A percentile compares a stretch with the other conserved stretches of the same genome.
These are phyloP conservation scores for Usnea hakonensis DNA, from an alignment of 495 filamentous ascomycete genomes.

Conservation along the genomic window DNA sequence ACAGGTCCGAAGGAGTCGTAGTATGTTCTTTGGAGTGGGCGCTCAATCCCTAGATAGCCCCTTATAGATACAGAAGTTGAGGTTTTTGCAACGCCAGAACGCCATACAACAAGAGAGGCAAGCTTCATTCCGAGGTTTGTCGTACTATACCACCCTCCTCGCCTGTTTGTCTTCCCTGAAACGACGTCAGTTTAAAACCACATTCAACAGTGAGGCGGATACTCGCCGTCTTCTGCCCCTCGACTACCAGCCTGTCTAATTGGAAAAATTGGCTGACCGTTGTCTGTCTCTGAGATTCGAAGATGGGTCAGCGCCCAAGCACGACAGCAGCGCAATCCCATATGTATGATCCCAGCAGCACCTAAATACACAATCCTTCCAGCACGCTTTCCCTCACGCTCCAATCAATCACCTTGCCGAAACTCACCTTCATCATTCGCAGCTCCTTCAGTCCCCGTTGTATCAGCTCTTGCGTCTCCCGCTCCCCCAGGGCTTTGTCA, in stretches of 20 bases:
- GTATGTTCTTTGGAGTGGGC: background rate
- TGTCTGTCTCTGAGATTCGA: constrained; percentile 74
- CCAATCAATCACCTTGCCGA: background rate
- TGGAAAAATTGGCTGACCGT: constrained; percentile 92
- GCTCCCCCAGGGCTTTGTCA: constrained; percentile 52
- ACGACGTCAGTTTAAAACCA: constrained; percentile 5
- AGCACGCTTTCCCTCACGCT: background rate
- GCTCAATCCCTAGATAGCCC: background rate
- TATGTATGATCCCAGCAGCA: background rate
- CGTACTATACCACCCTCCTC: constrained; percentile 61
- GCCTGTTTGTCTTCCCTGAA: constrained; percentile 67
- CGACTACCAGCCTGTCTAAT: constrained; percentile 84
- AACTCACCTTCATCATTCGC: constrained; percentile 80
- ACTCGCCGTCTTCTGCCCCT: constrained; percentile 63
- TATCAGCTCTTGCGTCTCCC: constrained; percentile 77
- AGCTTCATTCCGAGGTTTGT: constrained; percentile 41
- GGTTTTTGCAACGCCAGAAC: constrained; percentile 3
- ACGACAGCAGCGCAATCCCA: background rate
- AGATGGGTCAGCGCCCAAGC: background rate
- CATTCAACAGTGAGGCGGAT: background rate
- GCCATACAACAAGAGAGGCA: background rate
- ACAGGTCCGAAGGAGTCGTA: background rate
- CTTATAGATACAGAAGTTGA: background rate
- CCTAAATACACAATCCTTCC: no score
- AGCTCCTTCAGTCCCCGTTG: constrained; percentile 82